A percentile compares a stretch with the other conserved stretches of the same genome.
Evolutionary conservation across 371 early-diverging fungal species (phyloP).

Genomic region (Choanephora cucurbitarum): DNA sequence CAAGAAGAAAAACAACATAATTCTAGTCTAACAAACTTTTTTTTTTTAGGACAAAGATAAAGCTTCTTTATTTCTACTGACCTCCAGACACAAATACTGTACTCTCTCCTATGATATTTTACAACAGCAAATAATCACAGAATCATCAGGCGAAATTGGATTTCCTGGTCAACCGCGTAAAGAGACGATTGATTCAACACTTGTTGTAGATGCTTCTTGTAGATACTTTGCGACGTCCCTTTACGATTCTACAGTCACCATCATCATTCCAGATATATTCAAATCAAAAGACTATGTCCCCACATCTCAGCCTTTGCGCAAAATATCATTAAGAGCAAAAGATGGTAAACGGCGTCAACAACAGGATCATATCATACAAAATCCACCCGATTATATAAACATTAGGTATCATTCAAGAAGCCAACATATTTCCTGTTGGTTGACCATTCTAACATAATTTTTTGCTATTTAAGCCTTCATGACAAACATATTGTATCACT

Average conservation of each 20-base stretch:
- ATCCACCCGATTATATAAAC: constrained; percentile 33
- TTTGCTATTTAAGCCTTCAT: constrained; percentile 55
- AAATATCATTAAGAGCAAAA: constrained; percentile 15
- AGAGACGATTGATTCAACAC: constrained; percentile 33
- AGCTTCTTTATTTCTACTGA: constrained; percentile 63
- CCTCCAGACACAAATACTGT: constrained; percentile 60
- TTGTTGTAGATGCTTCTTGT: constrained; percentile 56
- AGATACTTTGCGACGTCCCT: constrained; percentile 45
- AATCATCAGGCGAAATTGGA: constrained; percentile 62
- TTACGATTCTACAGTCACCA: constrained; percentile 35
- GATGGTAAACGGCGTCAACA: constrained; percentile 25
- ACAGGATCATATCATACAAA: constrained; percentile 16
- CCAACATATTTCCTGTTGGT: no score
- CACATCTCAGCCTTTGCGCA: constrained; percentile 16
- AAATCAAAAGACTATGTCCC: constrained; percentile 8
- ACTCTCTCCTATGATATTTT: constrained; percentile 61
- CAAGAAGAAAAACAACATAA: background rate
- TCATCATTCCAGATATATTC: constrained; percentile 22
- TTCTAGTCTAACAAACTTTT: background rate
- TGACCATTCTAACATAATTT: constrained; percentile 4
- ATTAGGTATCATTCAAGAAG: no score
- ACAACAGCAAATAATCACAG: constrained; percentile 55
- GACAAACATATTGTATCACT: constrained; percentile 73
- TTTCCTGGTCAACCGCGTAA: constrained; percentile 58
- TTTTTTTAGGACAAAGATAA: constrained; percentile 40